These are phyloP conservation scores for Fusarium lateritium DNA, from an alignment of 2,329 filamentous ascomycete species.

Conservation along the genomic window DNA sequence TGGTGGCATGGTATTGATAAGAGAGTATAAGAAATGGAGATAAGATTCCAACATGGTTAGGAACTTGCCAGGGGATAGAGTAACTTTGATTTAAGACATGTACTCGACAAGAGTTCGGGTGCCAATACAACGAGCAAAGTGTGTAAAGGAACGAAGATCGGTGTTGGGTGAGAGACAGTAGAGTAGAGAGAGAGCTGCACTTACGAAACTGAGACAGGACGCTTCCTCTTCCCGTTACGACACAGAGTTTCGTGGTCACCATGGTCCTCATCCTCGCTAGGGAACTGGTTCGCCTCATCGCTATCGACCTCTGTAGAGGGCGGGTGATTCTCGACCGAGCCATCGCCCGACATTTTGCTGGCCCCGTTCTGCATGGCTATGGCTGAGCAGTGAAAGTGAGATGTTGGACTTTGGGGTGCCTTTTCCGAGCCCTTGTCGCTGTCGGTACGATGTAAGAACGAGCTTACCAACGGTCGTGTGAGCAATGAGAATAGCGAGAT, in stretches of 20 bases:
- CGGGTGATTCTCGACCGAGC: conserved; percentile 53
- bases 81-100: conserved; percentile 20
- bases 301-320: conserved; percentile 60
- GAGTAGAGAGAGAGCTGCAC: conserved; percentile 34
- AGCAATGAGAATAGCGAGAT: conserved; percentile 16
- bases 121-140: conserved; percentile 10
- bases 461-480: conserved; percentile 30
- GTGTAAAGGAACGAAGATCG: conserved; percentile 25
- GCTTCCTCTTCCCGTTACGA: conserved; percentile 68
- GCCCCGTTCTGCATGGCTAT: conserved; percentile 48
- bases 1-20: conserved; percentile 41
- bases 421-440: conserved; percentile 32
- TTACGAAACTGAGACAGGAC: conserved; percentile 73
- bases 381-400: conserved; percentile 13
- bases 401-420: conserved; percentile 26
- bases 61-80: conserved; percentile 14
- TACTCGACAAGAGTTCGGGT: conserved; percentile 10
- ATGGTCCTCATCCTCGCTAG: conserved; percentile 63
- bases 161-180: conserved; percentile 8
- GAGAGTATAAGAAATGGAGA: conserved; percentile 39
- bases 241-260: conserved; percentile 56
- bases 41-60: conserved; percentile 42
- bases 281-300: conserved; percentile 57
- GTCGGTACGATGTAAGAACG: conserved; percentile 40
- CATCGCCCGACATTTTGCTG: conserved; percentile 45